Base-by-base conservation (phyloP, 73 alveolate species). In the Paramecium octaurelia region DNA sequence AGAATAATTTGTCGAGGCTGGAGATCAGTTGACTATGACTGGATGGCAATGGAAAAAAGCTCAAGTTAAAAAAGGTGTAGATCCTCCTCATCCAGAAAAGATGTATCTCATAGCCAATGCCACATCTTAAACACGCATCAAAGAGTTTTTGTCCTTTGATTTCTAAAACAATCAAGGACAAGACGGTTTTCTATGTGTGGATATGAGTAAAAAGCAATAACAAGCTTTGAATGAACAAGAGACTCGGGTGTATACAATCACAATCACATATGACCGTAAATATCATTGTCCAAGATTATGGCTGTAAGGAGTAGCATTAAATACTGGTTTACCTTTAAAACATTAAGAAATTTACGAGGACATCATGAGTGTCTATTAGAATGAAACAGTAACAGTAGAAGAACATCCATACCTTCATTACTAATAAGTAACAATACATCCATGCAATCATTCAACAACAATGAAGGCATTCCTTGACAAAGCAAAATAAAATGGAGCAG, bases 1-100 rank as follows among this genome's bases (percentile, higher is more conserved):
- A 24, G 91, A 80, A 48, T 46, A 80, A 24, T 80, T 80, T 48
- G 91, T 80, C 8, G 91, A 80, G 12, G 91, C 91, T 8, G 91
- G 91, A 24, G 91, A 80, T 35, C 29, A 80, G 20, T 46, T 80
- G n/a, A 80, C 91, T 10, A 80, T 80, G 91, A 80, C 91, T 8
- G 91, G 91, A 31, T 80, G 91, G 91, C 24, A 80, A 80, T 80
- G 91, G 91, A 80, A 80, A n/a, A 80, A 80, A 23, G 91, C 75
- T 18, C 6, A 21, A 31, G 73, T 27, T 18, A 80, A 80, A 80
- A 80, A 80, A 80, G 91, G 57, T 4, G 43, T 48, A 0, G 43
- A 80, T 8, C 91, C 91, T 38, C 91, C 91, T 7, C 91, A 80
- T 80, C 91, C 91, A 20, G 91, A 80, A 12, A 80, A 80, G 57